phyloP scores from a whole-genome alignment of 2,329 filamentous ascomycete genomes.

The Sporothrix inflata region DNA sequence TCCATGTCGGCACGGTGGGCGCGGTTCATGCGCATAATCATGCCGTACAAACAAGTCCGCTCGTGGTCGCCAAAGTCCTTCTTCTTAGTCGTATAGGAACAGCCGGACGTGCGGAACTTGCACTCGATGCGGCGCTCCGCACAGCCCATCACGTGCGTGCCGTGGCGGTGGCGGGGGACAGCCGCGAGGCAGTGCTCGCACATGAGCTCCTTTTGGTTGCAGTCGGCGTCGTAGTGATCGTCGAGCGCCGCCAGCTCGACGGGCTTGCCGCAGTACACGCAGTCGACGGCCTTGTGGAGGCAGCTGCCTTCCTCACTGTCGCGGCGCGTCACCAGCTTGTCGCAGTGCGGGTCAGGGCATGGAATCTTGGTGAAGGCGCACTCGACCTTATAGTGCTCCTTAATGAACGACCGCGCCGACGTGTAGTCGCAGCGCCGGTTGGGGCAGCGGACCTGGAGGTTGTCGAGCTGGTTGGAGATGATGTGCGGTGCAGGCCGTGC shows the following conservation, averaged over 20 bases:
- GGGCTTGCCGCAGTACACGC: conserved; percentile 56
- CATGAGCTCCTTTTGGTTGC: conserved; percentile 51
- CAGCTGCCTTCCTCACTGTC: conserved; percentile 56
- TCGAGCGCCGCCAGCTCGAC: conserved; percentile 55
- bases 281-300: conserved; percentile 56
- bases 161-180: conserved; percentile 50
- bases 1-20: conserved; percentile 32
- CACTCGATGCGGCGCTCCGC: conserved; percentile 47
- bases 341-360: conserved; percentile 59
- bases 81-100: conserved; percentile 47
- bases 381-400: conserved; percentile 59
- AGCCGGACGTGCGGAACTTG: conserved; percentile 55
- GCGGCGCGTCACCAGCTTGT: conserved; percentile 55
- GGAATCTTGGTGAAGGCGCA: conserved; percentile 59
- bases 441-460: conserved; percentile 62
- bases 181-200: conserved; percentile 55
- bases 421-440: conserved; percentile 58
- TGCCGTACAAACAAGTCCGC: conserved; percentile 55
- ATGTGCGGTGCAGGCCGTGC: conserved; percentile 47
- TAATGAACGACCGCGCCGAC: conserved; percentile 57
- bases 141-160: conserved; percentile 54
- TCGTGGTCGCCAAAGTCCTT: conserved; percentile 51
- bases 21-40: conserved; percentile 32
- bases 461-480: conserved; percentile 64
- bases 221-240: conserved; percentile 49